Evolutionary conservation across 1,284 basidiomycete species (phyloP).

Genomic region (Pseudozyma tsukubaensis): DNA sequence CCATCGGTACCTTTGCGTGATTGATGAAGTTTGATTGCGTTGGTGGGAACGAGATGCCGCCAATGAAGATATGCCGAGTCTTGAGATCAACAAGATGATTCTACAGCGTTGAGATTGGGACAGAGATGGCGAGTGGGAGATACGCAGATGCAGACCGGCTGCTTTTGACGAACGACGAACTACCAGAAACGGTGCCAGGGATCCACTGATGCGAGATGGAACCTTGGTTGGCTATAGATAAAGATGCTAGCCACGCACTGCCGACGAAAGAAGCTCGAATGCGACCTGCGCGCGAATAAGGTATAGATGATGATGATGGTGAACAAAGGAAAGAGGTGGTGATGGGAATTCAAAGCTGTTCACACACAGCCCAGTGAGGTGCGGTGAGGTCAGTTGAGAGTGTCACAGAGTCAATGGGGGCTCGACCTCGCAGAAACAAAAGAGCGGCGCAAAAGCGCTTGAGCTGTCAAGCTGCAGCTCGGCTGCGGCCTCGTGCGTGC

Average conservation of each 20-base stretch:
- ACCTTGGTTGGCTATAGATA: too few species aligned
- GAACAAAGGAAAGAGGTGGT: constrained; percentile 13
- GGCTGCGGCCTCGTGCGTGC: constrained; percentile 7
- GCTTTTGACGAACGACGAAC: not conserved
- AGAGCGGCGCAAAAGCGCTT: too few species aligned
- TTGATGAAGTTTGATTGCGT: not conserved
- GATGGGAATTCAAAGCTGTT: constrained; percentile 1
- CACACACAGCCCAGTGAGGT: too few species aligned
- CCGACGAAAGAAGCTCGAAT: not conserved
- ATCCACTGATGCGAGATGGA: too few species aligned
- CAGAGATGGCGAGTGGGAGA: not conserved
- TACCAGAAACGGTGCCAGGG: too few species aligned
- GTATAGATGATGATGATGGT: not conserved
- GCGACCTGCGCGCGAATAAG: constrained; percentile 21
- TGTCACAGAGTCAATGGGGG: too few species aligned
- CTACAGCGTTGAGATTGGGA: too few species aligned
- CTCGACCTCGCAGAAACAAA: too few species aligned
- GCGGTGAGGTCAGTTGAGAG: too few species aligned
- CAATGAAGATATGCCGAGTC: too few species aligned
- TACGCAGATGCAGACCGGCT: constrained; percentile 3
- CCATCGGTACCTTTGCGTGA: not conserved
- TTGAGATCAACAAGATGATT: too few species aligned
- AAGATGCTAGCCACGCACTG: too few species aligned
- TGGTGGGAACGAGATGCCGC: not conserved
- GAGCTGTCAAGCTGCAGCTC: constrained; percentile 28